Base-by-base conservation (phyloP, 2,329 filamentous ascomycete genomes). In the Xylaria sp. region DNA sequence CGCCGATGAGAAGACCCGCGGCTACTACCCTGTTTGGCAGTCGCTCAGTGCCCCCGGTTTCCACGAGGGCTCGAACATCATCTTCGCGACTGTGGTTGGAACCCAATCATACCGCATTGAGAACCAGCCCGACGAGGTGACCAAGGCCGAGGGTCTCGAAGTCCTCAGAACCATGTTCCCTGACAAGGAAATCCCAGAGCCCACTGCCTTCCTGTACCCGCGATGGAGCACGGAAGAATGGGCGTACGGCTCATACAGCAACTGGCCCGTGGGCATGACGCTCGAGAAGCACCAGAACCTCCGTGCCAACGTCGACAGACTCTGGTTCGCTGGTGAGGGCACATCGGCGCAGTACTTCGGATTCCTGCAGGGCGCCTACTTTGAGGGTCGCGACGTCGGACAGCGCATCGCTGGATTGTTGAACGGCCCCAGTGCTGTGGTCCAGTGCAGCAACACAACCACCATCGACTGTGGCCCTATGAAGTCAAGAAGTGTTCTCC, bases 271-370 rank as follows among this genome's bases (percentile, higher is more conserved):
- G 0, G 82, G 82, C 0, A 83, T 84, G 49, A 85, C 82, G 0
- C 74, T 89, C 0, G 82, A 88, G 67, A 83, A 79, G 74, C 86
- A 89, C 64, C 82, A 89, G 68, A 89, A 89, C 64, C 75, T 89
- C 9, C 80, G 86, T 0, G 83, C 85, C n/a, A 88, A 87, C 61
- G 72, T 86, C 0, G 79, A 78, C 7, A 72, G 83, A 0, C 69
- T 89, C 2, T 88, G 80, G 75, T 89, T 87, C 62, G 85, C 86
- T 0, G 86, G 86, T 0, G 86, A 89, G 68, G 82, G 81, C 1
- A 87, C 80, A 0, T 85, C 81, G 48, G 78, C 83, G 0, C 77
- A 83, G 65, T 88, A 86, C 69, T 89, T 81, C 70, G 86, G 86
- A 0, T 89, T 85, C 71, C 65, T 89, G 68, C 86, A 89, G 34